Evolutionary conservation across 2,329 filamentous ascomycete species (phyloP), one percentile per base, ranked within the genome.

Genomic region (Beauveria bassiana): DNA sequence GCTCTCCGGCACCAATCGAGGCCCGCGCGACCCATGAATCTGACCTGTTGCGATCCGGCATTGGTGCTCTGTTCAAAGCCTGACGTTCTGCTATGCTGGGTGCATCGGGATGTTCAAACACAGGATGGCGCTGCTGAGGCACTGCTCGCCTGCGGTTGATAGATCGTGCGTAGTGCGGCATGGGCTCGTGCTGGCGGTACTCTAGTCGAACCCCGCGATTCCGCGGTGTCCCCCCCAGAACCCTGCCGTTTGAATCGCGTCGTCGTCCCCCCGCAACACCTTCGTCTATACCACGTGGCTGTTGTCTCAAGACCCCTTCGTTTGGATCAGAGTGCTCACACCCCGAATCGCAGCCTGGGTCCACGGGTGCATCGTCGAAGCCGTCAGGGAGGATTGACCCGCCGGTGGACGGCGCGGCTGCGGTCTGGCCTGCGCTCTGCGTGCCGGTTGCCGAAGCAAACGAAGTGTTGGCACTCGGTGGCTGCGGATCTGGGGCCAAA

Each of bases 391-490:
- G 60, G 2, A 59, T 49, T 28, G 51, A 46, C 24, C 62, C 20
- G 43, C 72, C 2, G 74, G 79, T 53, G 79, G 56, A n/a, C 68
- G 66, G 22, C 24, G 43, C 22, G 2, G 18, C 24, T 31, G 40
- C 40, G 38, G 31, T 18, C 57, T 34, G 70, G 64, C 10, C 75
- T 2, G 74, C 73, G 59, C 70, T 75, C 64, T 79, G 79, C 0
- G 80, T 78, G 1, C 69, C 70, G 2, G 68, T 64, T 9, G 81
- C 80, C 10, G 90, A 93, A 0, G 87, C 83, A 71, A 96, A 96
- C 0, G 92, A 96, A 1, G 91, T 93, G 34, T 89, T 86, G 2
- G 86, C 84, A 67, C 89, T 96, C 0, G 92, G 91, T 3, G 90
- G 82, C 64, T 90, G 88, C 18, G 88, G 86, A 71, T 96, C 92